Conservation (phyloP, 2,329 filamentous ascomycete species). For the Alternaria tenuissima region DNA sequence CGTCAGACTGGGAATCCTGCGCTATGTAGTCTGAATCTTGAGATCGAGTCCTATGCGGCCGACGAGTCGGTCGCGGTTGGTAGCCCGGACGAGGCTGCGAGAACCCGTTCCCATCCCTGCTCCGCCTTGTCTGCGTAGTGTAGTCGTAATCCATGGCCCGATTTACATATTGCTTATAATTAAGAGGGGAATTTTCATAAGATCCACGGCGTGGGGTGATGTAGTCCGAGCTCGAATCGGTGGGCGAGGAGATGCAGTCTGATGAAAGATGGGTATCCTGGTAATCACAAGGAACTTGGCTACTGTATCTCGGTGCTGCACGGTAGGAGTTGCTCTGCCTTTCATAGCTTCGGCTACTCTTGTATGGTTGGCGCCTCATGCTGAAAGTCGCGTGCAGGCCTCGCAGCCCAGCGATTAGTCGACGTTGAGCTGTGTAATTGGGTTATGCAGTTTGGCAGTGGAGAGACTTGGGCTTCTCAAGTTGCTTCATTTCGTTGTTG, state of each 20-base stretch:
- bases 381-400: neutral
- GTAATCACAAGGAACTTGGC: slow-evolving; percentile 1
- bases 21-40: slow-evolving; percentile 9
- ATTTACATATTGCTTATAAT: neutral
- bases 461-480: slow-evolving; percentile 2
- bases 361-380: slow-evolving; percentile 12
- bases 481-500: slow-evolving; percentile 10
- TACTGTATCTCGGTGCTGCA: neutral
- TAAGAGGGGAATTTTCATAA: neutral
- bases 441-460: neutral
- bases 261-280: slow-evolving; percentile 8
- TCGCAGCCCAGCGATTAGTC: neutral
- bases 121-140: slow-evolving; percentile 2
- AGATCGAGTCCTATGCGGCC: slow-evolving; percentile 1
- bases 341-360: slow-evolving; percentile 4
- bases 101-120: neutral
- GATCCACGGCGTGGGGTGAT: slow-evolving; percentile 5
- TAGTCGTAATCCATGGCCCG: slow-evolving; percentile 9
- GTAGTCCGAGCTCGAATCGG: slow-evolving; percentile 9
- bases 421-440: slow-evolving; percentile 10
- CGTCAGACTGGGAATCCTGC: slow-evolving; percentile 5
- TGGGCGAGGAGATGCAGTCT: slow-evolving; percentile 15
- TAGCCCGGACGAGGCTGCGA: neutral
- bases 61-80: neutral
- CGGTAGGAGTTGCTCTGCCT: neutral